These are phyloP conservation scores for Carex kokanica DNA, from an alignment of 176 grass and related monocot species.

Conservation along the genomic window DNA sequence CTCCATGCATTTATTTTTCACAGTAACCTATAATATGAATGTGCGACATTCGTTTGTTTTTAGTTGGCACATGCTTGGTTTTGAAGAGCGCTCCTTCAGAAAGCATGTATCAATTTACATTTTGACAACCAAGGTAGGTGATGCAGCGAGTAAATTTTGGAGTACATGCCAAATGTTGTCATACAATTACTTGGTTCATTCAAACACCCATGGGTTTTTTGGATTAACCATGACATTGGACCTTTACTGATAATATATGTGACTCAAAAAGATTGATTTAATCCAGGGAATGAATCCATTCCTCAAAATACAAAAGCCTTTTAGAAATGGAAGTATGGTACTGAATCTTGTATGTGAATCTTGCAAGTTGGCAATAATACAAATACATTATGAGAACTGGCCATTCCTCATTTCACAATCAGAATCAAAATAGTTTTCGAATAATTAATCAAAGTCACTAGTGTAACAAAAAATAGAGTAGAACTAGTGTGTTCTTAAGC, in stretches of 20 bases:
- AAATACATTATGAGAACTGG: neutral
- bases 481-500: too few relatives aligned
- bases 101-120: neutral
- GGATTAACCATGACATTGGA: neutral
- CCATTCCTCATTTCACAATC: neutral
- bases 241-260: neutral
- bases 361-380: neutral
- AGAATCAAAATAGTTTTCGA: neutral
- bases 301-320: neutral
- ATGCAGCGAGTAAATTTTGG: neutral
- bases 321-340: neutral
- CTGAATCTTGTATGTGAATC: neutral
- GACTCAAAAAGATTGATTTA: neutral
- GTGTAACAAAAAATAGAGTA: too few relatives aligned
- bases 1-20: neutral
- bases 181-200: slow-evolving; percentile 1
- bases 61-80: neutral
- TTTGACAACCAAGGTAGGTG: neutral
- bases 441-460: neutral
- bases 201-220: neutral
- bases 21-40: neutral
- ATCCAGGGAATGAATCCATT: neutral
- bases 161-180: neutral
- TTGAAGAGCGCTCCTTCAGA: neutral
- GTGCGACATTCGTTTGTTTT: neutral